phyloP scores from a whole-genome alignment of 345 rosid genomes.

The Syzygium grande region DNA sequence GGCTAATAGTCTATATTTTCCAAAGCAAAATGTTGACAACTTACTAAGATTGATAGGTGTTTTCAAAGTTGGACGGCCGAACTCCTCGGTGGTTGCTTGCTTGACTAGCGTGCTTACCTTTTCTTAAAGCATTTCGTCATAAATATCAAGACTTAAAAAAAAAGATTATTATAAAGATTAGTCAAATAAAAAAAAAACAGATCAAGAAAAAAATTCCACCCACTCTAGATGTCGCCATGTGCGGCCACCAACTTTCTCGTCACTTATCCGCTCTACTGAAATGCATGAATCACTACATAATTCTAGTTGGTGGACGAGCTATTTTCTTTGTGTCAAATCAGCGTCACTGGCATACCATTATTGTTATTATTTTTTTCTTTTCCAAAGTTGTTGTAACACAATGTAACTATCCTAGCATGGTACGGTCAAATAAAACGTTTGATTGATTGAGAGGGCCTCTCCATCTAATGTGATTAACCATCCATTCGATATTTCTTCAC shows the following conservation, averaged over 20 bases:
- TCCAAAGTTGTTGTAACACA: accelerated
- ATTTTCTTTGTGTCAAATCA: not conserved
- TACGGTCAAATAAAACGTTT: not conserved
- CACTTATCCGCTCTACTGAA: not conserved
- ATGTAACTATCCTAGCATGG: not conserved
- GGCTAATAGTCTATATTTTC: not conserved
- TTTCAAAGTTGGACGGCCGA: not conserved
- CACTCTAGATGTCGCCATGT: not conserved
- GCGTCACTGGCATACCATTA: not conserved
- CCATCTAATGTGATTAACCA: not conserved
- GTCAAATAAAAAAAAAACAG: not conserved
- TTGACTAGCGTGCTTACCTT: not conserved
- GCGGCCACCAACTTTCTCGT: not conserved
- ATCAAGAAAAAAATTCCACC: not conserved
- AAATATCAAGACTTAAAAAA: not conserved
- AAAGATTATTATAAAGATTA: not conserved
- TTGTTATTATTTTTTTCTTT: not conserved
- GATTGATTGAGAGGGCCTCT: not conserved
- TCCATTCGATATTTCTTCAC: not conserved
- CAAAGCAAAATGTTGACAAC: not conserved
- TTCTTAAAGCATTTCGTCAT: not conserved
- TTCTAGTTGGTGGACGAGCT: not conserved
- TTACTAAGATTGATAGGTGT: not conserved
- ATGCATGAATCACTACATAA: not conserved
- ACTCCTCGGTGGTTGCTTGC: not conserved